phyloP scores from a whole-genome alignment of 225 moss, liverwort and hornwort species.

The Neckera pumila region DNA sequence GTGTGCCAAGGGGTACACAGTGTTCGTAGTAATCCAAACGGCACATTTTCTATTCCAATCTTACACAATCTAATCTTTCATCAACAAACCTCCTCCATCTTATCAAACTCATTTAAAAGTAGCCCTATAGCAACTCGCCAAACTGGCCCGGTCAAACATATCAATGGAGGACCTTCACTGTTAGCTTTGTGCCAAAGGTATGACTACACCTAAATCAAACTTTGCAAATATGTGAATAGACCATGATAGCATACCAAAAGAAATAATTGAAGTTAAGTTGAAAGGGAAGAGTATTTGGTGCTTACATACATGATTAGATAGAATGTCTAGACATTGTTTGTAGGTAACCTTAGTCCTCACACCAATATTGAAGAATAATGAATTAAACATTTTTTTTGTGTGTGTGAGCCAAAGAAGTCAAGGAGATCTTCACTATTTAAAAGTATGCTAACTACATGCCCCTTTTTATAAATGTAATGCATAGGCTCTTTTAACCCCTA shows the following conservation, averaged over 20 bases:
- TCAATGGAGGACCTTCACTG: too few species aligned
- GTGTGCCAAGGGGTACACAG: background rate
- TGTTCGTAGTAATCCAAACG: background rate
- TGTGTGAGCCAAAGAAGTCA: fast-evolving
- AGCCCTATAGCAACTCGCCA: too few species aligned
- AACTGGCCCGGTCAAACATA: too few species aligned
- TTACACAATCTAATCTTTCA: background rate
- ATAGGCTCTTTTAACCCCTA: background rate
- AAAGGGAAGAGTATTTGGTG: background rate
- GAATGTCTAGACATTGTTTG: background rate
- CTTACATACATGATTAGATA: background rate
- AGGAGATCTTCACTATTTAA: fast-evolving
- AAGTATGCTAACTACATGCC: background rate
- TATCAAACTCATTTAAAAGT: background rate
- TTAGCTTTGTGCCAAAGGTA: too few species aligned
- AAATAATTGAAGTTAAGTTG: too few species aligned
- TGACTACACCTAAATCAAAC: background rate
- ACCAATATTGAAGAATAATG: background rate
- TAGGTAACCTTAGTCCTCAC: too few species aligned
- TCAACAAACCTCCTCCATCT: background rate
- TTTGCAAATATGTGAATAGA: background rate
- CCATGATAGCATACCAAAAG: background rate
- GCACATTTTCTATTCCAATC: background rate
- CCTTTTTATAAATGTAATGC: background rate
- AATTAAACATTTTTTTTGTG: background rate